These are phyloP conservation scores for Coniochaeta prunicola DNA, from an alignment of 2,329 filamentous ascomycete species.

Conservation along the genomic window DNA sequence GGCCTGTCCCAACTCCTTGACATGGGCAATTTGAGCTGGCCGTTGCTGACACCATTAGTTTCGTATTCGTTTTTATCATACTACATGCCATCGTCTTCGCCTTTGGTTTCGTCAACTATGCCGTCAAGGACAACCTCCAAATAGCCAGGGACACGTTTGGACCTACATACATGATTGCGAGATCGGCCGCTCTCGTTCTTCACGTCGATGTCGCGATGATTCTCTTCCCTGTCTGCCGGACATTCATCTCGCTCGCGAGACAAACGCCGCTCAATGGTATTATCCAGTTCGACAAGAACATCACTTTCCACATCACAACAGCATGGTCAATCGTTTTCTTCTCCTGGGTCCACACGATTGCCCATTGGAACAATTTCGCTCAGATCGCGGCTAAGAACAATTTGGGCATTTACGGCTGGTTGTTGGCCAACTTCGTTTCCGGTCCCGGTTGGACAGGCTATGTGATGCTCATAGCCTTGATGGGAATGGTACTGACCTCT, in stretches of 20 bases:
- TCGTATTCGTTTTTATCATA: conserved; percentile 68
- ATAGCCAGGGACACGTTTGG: conserved; percentile 62
- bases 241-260: conserved; percentile 71
- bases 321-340: conserved; percentile 88
- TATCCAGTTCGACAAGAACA: conserved; percentile 85
- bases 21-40: not conserved
- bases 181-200: conserved; percentile 67
- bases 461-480: conserved; percentile 71
- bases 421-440: conserved; percentile 69
- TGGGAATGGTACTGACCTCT: conserved; percentile 72
- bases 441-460: conserved; percentile 84
- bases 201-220: conserved; percentile 78
- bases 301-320: conserved; percentile 78
- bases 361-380: conserved; percentile 83
- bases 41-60: conserved; percentile 37
- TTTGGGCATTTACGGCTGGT: conserved; percentile 69
- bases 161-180: conserved; percentile 68
- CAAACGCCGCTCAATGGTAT: conserved; percentile 80
- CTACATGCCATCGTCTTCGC: conserved; percentile 71
- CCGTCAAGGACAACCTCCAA: conserved; percentile 67
- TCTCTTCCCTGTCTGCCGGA: conserved; percentile 76
- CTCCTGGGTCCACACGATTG: conserved; percentile 78
- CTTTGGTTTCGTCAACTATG: conserved; percentile 75
- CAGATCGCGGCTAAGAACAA: conserved; percentile 68
- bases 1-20: conserved; percentile 22